These are phyloP conservation scores for Limnanthes douglasii DNA, from an alignment of 345 rosid species.

Conservation along the genomic window DNA sequence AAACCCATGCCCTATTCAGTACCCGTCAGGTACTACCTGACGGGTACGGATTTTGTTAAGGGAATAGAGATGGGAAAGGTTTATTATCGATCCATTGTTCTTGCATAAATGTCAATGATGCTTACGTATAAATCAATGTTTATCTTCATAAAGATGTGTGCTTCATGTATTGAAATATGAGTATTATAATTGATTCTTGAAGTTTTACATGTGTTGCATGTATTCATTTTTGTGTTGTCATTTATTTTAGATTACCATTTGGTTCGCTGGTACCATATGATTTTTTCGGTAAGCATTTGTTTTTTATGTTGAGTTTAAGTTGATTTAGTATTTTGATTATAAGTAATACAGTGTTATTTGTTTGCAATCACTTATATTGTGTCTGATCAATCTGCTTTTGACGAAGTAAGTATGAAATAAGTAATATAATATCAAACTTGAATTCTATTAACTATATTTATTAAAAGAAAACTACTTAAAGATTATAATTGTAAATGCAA, in stretches of 20 bases:
- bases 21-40: neutral
- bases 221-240: constrained; percentile 36
- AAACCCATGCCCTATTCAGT: neutral
- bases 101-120: constrained; percentile 48
- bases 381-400: constrained; percentile 53
- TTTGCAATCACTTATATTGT: constrained; percentile 51
- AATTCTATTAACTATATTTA: no score
- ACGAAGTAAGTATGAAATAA: constrained; percentile 40
- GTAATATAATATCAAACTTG: neutral
- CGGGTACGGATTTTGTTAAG: constrained; percentile 36
- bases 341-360: constrained; percentile 1
- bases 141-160: no score
- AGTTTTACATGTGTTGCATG: neutral
- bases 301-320: neutral
- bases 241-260: constrained; percentile 56
- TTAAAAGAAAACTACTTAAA: no score
- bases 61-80: constrained; percentile 74
- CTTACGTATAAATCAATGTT: neutral
- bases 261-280: constrained; percentile 45
- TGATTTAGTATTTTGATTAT: neutral
- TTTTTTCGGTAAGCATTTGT: constrained; percentile 40
- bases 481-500: no score
- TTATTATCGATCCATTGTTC: constrained; percentile 43
- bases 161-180: no score
- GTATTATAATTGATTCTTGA: no score